Conservation (phyloP, 257 asterid species). For the Linderniella brevidens region DNA sequence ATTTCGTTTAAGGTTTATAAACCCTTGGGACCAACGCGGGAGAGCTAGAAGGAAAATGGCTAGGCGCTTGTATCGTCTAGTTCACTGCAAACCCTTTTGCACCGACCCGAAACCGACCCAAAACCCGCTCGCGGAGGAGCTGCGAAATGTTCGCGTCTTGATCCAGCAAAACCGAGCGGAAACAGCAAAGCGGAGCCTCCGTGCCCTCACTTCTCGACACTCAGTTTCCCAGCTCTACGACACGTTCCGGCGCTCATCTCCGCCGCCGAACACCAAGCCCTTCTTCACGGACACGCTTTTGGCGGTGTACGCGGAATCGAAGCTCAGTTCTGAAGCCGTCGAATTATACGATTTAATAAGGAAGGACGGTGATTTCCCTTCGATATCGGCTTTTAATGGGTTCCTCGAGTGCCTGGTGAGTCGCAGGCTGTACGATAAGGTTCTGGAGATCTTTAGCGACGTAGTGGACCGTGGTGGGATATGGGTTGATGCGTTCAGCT, state of each 20-base stretch:
- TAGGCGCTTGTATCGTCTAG: slow-evolving; percentile 14
- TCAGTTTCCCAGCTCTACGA: slow-evolving; percentile 36
- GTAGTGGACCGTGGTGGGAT: slow-evolving; percentile 39
- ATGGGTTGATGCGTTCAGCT: slow-evolving; percentile 41
- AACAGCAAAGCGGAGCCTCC: slow-evolving; percentile 34
- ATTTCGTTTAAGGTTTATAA: too few relatives aligned
- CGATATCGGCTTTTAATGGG: slow-evolving; percentile 32
- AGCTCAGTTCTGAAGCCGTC: slow-evolving; percentile 32
- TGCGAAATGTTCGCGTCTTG: slow-evolving; percentile 30
- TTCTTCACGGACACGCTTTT: slow-evolving; percentile 28
- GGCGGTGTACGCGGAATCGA: slow-evolving; percentile 40
- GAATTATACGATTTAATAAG: slow-evolving; percentile 38
- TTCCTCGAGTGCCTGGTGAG: slow-evolving; percentile 47
- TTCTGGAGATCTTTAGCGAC: slow-evolving; percentile 29
- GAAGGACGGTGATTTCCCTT: slow-evolving; percentile 32
- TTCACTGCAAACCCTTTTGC: slow-evolving; percentile 13
- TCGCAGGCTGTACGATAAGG: slow-evolving; percentile 16
- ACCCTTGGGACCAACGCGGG: too few relatives aligned
- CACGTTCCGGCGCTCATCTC: slow-evolving; percentile 19
- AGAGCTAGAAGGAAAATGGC: too few relatives aligned
- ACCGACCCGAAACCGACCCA: slow-evolving; percentile 4
- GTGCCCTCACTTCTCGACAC: slow-evolving; percentile 17
- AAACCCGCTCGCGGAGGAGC: slow-evolving; percentile 21
- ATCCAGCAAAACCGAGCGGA: slow-evolving; percentile 39
- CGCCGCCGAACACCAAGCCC: slow-evolving; percentile 22